These are phyloP conservation scores for Boletus subparvulus DNA, from an alignment of 768 basidiomycete species.

Conservation along the genomic window DNA sequence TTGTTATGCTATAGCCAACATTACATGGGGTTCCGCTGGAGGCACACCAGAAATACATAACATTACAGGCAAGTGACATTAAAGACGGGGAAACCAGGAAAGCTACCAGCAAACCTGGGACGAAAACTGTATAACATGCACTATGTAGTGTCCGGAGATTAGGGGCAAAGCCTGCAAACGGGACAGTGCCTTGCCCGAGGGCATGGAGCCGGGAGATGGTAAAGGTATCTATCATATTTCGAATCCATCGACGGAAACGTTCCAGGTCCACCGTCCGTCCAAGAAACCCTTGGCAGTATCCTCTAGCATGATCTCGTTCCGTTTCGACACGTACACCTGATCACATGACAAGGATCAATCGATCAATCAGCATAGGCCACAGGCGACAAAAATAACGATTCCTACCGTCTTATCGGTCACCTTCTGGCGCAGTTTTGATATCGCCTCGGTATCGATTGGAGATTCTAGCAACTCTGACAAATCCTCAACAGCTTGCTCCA, in stretches of 20 bases:
- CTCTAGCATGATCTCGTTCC: constrained; percentile 92
- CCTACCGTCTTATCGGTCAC: constrained; percentile 94
- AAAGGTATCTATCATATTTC: constrained; percentile 40
- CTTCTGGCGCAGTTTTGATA: constrained; percentile 80
- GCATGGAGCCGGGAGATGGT: neutral
- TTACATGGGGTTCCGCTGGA: no score
- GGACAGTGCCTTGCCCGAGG: neutral
- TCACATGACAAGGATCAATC: neutral
- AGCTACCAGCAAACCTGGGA: constrained; percentile 3
- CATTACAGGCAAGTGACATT: constrained; percentile 13
- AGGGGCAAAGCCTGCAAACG: neutral
- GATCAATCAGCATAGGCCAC: neutral
- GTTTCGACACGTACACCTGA: constrained; percentile 92
- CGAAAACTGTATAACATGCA: neutral
- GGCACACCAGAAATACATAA: neutral
- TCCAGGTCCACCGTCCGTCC: constrained; percentile 87
- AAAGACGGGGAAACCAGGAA: constrained; percentile 1
- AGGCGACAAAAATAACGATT: constrained; percentile 7
- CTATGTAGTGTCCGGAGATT: constrained; percentile 1
- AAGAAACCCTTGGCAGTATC: constrained; percentile 90
- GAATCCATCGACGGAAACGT: constrained; percentile 67
- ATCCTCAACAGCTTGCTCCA: constrained; percentile 94
- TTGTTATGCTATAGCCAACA: no score
- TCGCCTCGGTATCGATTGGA: constrained; percentile 84
- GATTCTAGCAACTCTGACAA: constrained; percentile 89